Percentiles rank a stretch among this genome's conserved stretches.
phyloP scores from a whole-genome alignment of 345 rosid species.

The Populus alba region DNA sequence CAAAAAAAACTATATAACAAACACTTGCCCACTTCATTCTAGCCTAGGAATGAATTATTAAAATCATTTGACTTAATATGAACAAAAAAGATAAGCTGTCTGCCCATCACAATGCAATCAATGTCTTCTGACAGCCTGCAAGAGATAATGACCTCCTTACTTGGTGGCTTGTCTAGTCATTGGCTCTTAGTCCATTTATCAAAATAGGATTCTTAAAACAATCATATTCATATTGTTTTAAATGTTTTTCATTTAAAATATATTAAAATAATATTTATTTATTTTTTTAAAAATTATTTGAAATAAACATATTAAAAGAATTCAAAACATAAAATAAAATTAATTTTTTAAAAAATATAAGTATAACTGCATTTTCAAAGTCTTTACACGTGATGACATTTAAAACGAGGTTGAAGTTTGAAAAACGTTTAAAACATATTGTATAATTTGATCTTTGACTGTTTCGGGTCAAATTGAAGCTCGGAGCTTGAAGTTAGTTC shows the following conservation, averaged over 20 bases:
- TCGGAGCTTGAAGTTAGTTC: background rate
- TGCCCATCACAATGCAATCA: background rate
- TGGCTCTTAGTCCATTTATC: background rate
- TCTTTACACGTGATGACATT: background rate
- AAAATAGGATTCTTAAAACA: background rate
- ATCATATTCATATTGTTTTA: no score
- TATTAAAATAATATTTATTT: no score
- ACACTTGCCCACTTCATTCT: background rate
- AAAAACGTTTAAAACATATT: background rate
- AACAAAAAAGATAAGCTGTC: background rate
- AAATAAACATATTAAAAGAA: no score
- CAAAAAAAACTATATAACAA: no score
- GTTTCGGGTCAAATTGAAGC: background rate
- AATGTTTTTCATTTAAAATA: no score
- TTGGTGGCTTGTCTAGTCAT: background rate
- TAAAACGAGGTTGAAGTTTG: background rate
- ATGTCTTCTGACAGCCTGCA: background rate
- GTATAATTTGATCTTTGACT: background rate
- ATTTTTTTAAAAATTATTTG: no score
- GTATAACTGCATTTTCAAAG: no score
- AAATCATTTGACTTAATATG: background rate
- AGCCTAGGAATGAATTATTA: background rate
- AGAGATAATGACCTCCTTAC: background rate
- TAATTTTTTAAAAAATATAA: no score
- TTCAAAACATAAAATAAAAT: no score